Evolutionary conservation across 192 early-diverging fungal species (phyloP), one percentile per base, ranked within the genome.

Genomic region (Radiomyces spectabilis): DNA sequence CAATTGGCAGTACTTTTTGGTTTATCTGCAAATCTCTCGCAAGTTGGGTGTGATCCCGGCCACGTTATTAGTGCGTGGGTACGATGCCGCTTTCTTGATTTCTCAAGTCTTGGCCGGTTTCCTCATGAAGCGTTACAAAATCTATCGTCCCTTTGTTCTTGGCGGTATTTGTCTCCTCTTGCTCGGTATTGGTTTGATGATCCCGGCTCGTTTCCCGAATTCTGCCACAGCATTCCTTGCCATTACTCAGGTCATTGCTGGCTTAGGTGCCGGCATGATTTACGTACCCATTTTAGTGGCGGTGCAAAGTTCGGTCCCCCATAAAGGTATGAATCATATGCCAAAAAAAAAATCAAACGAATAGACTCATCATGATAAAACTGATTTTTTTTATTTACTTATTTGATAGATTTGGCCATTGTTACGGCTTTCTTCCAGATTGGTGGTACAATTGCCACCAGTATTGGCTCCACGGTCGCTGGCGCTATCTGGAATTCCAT

Each of bases 141-240:
- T 45, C 3, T 46, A 45, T 19, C 46, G 45, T 27, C 45, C 43
- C 25, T 27, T 57, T 27, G 43, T 57, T 4, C 40, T 57, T 48
- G 45, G 9, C 15, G 55, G 55, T 31, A 45, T 57, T 24, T 44
- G 30, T 9, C 7, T 57, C 4, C 22, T 31, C 25, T 37, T 57
- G 22, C 35, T 57, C 7, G 55, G 55, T 39, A 46, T 57, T 16
- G 55, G 44, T 30, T 37, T 57, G 18, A 57, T 57, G 55, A 57
- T 57, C 4, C 55, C 44, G n/a, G 46, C 55, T 30, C 55, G 55
- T 40, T 32, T 37, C 19, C 43, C 55, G 16, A 16, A 24, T 4
- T 45, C 43, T 15, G 26, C 44, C 1, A 46, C 25, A 38, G 55
- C 26, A 40, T 45, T 47, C 7, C 31, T 57, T 27, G 44, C 49